Conservation (phyloP, 2,329 filamentous ascomycete species). For the Microsporum audouinii region DNA sequence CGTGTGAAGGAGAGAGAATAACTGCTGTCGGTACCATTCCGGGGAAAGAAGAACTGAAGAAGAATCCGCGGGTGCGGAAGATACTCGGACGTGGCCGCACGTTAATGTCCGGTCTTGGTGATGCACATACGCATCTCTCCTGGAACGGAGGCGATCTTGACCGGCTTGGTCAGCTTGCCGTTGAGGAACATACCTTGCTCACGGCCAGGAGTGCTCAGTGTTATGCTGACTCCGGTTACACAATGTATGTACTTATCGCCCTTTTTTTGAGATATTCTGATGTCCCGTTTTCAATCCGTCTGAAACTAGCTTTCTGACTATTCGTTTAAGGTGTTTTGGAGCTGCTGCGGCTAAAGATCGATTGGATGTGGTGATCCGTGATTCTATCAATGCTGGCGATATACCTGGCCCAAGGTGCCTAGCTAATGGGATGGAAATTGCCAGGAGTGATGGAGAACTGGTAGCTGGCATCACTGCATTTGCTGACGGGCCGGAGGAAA, state of each 20-base stretch:
- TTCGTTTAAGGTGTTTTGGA: constrained; percentile 31
- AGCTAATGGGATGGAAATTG: constrained; percentile 42
- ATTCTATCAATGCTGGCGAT: constrained; percentile 40
- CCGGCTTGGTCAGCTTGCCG: constrained; percentile 31
- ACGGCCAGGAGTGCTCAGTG: constrained; percentile 35
- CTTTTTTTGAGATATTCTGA: not conserved
- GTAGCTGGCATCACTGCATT: constrained; percentile 34
- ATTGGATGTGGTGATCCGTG: constrained; percentile 38
- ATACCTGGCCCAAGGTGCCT: constrained; percentile 40
- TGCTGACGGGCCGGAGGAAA: constrained; percentile 33
- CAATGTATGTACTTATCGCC: constrained; percentile 27
- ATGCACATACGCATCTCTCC: constrained; percentile 40
- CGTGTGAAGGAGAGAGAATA: constrained; percentile 24
- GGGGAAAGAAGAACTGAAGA: constrained; percentile 19
- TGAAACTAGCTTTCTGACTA: not conserved
- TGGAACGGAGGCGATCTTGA: constrained; percentile 39
- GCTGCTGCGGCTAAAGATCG: constrained; percentile 39
- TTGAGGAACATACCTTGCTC: constrained; percentile 40
- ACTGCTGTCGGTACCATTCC: constrained; percentile 26
- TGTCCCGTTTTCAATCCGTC: not conserved
- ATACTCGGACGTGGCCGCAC: constrained; percentile 35
- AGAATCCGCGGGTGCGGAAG: constrained; percentile 26
- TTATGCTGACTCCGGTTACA: constrained; percentile 41
- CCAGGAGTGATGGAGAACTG: constrained; percentile 35
- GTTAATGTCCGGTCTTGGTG: constrained; percentile 41